Percentiles rank a stretch among this genome's conserved stretches.
Conservation (phyloP, 2,329 filamentous ascomycete species). For the Lachnellula occidentalis region DNA sequence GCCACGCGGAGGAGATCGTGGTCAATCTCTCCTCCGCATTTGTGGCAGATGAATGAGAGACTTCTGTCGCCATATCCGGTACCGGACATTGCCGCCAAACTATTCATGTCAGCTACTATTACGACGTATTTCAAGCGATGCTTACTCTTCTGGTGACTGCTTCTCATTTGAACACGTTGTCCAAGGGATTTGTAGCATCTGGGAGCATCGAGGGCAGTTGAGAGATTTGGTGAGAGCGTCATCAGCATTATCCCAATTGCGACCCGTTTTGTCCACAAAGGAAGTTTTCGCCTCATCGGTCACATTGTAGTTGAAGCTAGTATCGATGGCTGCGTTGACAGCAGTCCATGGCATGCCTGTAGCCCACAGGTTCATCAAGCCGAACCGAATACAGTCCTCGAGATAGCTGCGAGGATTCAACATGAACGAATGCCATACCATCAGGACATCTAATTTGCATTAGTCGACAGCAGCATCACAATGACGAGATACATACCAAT, state of each 20-base stretch:
- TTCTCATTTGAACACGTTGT: slow-evolving; percentile 43
- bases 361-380: slow-evolving; percentile 51
- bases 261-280: slow-evolving; percentile 46
- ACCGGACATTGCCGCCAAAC: slow-evolving; percentile 35
- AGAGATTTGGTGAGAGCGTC: slow-evolving; percentile 45
- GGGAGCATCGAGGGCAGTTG: slow-evolving; percentile 50
- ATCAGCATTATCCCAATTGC: slow-evolving; percentile 54
- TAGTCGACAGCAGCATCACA: neutral
- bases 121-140: slow-evolving; percentile 9
- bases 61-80: slow-evolving; percentile 55
- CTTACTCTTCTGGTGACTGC: slow-evolving; percentile 32
- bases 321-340: slow-evolving; percentile 53
- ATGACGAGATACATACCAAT: slow-evolving; percentile 47
- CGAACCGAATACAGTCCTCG: slow-evolving; percentile 63
- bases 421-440: slow-evolving; percentile 78
- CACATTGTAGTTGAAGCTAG: slow-evolving; percentile 51
- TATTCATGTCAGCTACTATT: slow-evolving; percentile 10
- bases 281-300: slow-evolving; percentile 36
- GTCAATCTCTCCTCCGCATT: slow-evolving; percentile 46
- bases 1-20: slow-evolving; percentile 55
- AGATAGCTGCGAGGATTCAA: slow-evolving; percentile 70
- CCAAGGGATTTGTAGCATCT: slow-evolving; percentile 48
- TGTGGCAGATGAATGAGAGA: slow-evolving; percentile 45
- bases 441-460: slow-evolving; percentile 54
- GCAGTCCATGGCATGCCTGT: slow-evolving; percentile 61